Percentiles rank a stretch among this genome's conserved stretches.
phyloP scores from a whole-genome alignment of 2,329 filamentous ascomycete species.

The Aureobasidium mangrovei region DNA sequence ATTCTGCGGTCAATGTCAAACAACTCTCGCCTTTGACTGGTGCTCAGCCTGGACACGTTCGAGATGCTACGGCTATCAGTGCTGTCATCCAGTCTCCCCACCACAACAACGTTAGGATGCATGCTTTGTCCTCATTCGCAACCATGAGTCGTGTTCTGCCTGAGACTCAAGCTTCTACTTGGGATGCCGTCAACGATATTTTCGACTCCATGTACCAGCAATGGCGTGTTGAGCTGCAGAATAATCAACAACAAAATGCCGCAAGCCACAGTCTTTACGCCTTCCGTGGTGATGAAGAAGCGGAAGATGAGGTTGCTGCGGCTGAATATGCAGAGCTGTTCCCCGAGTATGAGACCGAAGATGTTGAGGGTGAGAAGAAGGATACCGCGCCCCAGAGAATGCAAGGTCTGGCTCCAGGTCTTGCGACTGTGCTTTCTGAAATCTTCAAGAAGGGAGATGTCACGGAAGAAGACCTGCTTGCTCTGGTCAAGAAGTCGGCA shows the following conservation, averaged over 20 bases:
- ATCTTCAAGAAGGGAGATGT: slow-evolving; percentile 14
- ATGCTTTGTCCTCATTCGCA: slow-evolving; percentile 9
- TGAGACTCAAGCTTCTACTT: background rate
- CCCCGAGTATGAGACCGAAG: slow-evolving; percentile 59
- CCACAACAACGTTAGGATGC: slow-evolving; percentile 8
- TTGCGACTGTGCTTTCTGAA: slow-evolving; percentile 20
- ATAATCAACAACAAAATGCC: slow-evolving; percentile 67
- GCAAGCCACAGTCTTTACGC: slow-evolving; percentile 70
- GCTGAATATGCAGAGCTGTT: slow-evolving; percentile 74
- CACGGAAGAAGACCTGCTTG: slow-evolving; percentile 14
- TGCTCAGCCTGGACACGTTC: background rate
- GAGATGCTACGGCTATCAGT: background rate
- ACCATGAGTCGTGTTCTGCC: slow-evolving; percentile 7
- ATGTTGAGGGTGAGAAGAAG: background rate
- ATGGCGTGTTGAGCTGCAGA: slow-evolving; percentile 69
- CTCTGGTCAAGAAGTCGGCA: slow-evolving; percentile 17
- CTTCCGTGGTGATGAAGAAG: slow-evolving; percentile 68
- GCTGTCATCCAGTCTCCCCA: slow-evolving; percentile 3
- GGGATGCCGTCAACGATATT: slow-evolving; percentile 3
- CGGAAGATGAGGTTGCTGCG: slow-evolving; percentile 64
- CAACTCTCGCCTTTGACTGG: slow-evolving; percentile 12
- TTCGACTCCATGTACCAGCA: slow-evolving; percentile 54
- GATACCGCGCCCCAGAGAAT: slow-evolving; percentile 10
- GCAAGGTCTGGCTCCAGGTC: slow-evolving; percentile 19
- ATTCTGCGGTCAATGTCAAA: background rate